Evolutionary conservation across 2,329 filamentous ascomycete species (phyloP), one percentile per base, ranked within the genome.

Genomic region (Arthrobotrys pseudoclavata): DNA sequence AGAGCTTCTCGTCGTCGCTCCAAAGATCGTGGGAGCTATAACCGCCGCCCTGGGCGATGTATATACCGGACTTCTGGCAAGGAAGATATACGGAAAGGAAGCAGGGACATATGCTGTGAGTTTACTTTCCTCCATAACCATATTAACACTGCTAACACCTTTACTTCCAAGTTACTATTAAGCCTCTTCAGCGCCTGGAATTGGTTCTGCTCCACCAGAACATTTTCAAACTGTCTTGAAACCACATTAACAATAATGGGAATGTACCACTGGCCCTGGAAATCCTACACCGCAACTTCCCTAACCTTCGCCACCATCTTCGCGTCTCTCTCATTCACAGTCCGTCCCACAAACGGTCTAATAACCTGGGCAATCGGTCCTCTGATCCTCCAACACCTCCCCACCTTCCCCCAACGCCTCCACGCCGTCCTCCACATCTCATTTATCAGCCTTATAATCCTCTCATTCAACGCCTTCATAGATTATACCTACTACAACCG

Each of bases 171-270:
- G 90, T 86, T 97, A 53, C 87, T 88, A 74, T 87, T 96, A 84
- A 90, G 90, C 2, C 84, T 92, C 50, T 85, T 90, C 81, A 97
- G 90, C 84, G 93, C 96, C 5, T 99, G 96, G 94, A 93, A 97
- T 83, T 98, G 93, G 92, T 98, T 96, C 84, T 96, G 91, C 84
- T 96, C 94, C 0, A 95, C 94, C 0, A 89, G 96, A 55, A 97
- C 96, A 0, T 91, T 99, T 82, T 97, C 95, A 68, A 99, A 99
- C 84, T 96, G 91, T 64, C 86, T 98, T 3, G 96, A 99, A 86
- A 93, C 91, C n/a, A 92, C 92, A 0, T 85, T 99, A 80, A 97
- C 95, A 3, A 86, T 92, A 75, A 87, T 89, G 81, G 95, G 94
- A 1, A 86, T 98, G 53, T 90, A 89, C 82, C 89, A 90, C 81